phyloP scores from a whole-genome alignment of 2,329 filamentous ascomycete genomes.

The Stachybotrys elegans region DNA sequence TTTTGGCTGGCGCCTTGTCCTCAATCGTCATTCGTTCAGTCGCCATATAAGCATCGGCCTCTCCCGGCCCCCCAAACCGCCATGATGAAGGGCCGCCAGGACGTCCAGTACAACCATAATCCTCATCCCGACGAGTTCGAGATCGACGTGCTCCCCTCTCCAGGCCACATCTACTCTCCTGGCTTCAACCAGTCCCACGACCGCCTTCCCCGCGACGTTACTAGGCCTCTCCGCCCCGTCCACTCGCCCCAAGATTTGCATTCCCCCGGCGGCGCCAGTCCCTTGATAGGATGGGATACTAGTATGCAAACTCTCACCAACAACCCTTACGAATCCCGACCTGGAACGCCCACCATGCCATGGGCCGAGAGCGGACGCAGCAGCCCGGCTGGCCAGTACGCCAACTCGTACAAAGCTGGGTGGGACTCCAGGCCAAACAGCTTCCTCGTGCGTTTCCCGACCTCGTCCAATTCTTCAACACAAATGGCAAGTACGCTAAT shows the following conservation, averaged over 20 bases:
- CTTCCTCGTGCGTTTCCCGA: constrained; percentile 4
- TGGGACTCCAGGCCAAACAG: constrained; percentile 5
- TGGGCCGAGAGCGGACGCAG: constrained; percentile 4
- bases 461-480: too few relatives aligned
- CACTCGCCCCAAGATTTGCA: background rate
- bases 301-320: constrained; percentile 7
- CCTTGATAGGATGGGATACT: constrained; percentile 5
- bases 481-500: too few relatives aligned
- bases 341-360: constrained; percentile 1
- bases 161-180: background rate
- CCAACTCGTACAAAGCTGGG: background rate
- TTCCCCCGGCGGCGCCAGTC: background rate
- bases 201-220: background rate
- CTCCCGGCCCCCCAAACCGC: constrained; percentile 4
- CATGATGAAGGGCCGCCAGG: constrained; percentile 15
- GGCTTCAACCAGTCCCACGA: constrained; percentile 2
- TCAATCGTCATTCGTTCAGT: too few relatives aligned
- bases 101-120: too few relatives aligned
- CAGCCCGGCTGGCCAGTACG: background rate
- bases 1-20: too few relatives aligned
- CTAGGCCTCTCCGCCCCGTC: constrained; percentile 1
- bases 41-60: too few relatives aligned
- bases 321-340: background rate
- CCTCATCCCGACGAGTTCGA: constrained; percentile 15
- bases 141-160: constrained; percentile 9